These are phyloP conservation scores for Chlorencoelia australis DNA, from an alignment of 2,329 filamentous ascomycete species.

Conservation along the genomic window DNA sequence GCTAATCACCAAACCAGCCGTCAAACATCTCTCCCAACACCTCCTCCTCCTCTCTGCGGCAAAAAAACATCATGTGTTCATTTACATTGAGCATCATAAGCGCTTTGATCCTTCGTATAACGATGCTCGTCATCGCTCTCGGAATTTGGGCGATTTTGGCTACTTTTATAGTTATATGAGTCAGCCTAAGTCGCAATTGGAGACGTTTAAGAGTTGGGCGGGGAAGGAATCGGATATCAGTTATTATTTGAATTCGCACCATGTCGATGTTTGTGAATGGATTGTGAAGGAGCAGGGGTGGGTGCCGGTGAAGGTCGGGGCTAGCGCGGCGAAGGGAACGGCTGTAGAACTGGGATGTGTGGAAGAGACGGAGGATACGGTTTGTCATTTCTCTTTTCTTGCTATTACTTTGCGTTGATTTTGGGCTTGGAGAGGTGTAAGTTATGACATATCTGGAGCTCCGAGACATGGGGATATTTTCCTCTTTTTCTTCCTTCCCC, in stretches of 20 bases:
- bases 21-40: conserved; percentile 75
- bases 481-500: too few species aligned
- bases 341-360: conserved; percentile 72
- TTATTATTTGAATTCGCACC: conserved; percentile 93
- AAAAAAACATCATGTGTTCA: conserved; percentile 67
- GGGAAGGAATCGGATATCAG: conserved; percentile 87
- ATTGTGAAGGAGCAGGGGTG: conserved; percentile 71
- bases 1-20: conserved; percentile 87
- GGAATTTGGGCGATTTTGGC: conserved; percentile 83
- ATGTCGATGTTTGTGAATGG: conserved; percentile 84
- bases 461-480: too few species aligned
- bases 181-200: conserved; percentile 24
- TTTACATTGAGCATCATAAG: conserved; percentile 95
- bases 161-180: conserved; percentile 82
- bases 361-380: conserved; percentile 77
- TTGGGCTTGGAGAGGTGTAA: too few species aligned
- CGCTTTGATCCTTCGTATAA: conserved; percentile 89
- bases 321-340: conserved; percentile 66
- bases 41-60: conserved; percentile 63
- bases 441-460: too few species aligned
- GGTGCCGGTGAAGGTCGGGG: conserved; percentile 68
- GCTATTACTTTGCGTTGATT: too few species aligned
- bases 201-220: conserved; percentile 37
- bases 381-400: too few species aligned
- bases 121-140: conserved; percentile 70